Base-by-base conservation (phyloP, 2,329 filamentous ascomycete species). In the Epichloe hybrida region DNA sequence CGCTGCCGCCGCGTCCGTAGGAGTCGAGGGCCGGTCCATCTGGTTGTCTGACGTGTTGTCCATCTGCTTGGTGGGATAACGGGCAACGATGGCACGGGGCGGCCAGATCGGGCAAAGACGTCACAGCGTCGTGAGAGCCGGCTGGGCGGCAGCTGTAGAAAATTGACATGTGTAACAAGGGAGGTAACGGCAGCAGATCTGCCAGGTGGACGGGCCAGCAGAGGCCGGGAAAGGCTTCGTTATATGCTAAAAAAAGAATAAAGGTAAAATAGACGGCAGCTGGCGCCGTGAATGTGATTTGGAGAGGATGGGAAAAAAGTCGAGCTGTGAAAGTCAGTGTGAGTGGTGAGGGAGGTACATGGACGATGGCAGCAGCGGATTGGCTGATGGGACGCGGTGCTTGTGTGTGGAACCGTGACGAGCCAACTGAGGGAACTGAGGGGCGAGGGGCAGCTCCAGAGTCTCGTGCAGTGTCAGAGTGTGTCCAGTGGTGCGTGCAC, bases 101-200 rank as follows among this genome's bases (percentile, higher is more conserved):
- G 9, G 27, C 27, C 65, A 68, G 64, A 62, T 69, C 69, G 69
- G 72, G 67, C 68, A 69, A 62, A 67, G 66, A 70, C 65, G 67
- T 69, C 65, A 67, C 69, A 72, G 70, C 72, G 71, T 73, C 69
- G 71, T 69, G 70, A 71, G 67, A 70, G 71, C 71, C 71, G 72
- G 70, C 74, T 71, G 69, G 68, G 70, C 72, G 69, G 69, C 70
- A 68, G 66, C 71, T 72, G 66, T 63, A 66, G 66, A 67, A 67
- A 66, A 71, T 78, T 72, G 77, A 76, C 76, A 80, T 80, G 72
- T 76, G 74, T 72, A 62, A 58, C 70, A 55, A 56, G 55, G 59
- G 57, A 53, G 57, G 56, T 50, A 50, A 48, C 52, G 52, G 58
- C 49, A 37, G 50, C 35, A 40, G 36, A 46, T 50, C 40, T 46